A percentile compares a stretch with the other conserved stretches of the same genome.
These are phyloP conservation scores for Halenospora varia DNA, from an alignment of 495 filamentous ascomycete genomes.

Conservation along the genomic window DNA sequence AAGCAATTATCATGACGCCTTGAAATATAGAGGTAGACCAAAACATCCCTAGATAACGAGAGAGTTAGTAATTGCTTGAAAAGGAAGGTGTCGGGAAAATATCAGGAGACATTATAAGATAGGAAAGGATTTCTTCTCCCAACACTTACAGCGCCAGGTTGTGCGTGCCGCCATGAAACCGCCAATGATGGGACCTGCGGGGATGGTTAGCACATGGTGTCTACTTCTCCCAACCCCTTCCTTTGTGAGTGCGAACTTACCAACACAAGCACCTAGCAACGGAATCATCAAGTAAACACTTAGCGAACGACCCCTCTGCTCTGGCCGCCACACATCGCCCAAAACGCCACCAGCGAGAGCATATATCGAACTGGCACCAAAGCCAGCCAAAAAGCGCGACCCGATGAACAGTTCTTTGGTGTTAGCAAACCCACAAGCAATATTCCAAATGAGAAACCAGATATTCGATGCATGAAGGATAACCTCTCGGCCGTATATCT, in stretches of 20 bases:
- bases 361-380: constrained; percentile 48
- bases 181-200: constrained; percentile 70
- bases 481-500: constrained; percentile 51
- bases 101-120: no score
- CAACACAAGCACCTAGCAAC: constrained; percentile 74
- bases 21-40: constrained; percentile 73
- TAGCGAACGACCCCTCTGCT: constrained; percentile 78
- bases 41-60: no score
- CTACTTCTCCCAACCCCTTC: no score
- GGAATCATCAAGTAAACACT: constrained; percentile 73
- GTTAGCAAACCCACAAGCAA: constrained; percentile 47
- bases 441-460: constrained; percentile 53
- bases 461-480: constrained; percentile 46
- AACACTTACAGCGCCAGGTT: constrained; percentile 77
- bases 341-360: constrained; percentile 56
- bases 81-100: no score
- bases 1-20: constrained; percentile 55
- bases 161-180: constrained; percentile 62
- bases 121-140: no score
- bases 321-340: constrained; percentile 71
- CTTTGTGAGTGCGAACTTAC: no score
- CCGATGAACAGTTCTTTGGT: constrained; percentile 50
- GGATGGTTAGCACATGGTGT: no score
- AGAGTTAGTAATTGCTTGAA: no score
- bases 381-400: constrained; percentile 52